Evolutionary conservation across 2,329 filamentous ascomycete genomes (phyloP).

Genomic region (Xylariaceae sp.): DNA sequence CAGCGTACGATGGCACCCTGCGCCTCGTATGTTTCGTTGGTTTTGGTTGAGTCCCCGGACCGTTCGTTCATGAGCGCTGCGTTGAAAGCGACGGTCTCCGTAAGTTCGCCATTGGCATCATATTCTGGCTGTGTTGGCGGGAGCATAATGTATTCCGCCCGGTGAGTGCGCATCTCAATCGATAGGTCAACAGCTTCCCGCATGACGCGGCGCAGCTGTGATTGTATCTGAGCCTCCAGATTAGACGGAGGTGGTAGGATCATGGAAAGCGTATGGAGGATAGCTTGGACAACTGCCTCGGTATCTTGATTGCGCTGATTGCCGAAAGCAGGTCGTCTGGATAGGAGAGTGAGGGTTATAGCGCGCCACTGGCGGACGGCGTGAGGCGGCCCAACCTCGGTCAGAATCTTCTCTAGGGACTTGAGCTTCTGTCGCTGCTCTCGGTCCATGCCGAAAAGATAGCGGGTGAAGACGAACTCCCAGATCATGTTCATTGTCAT

Average conservation of each 20-base stretch:
- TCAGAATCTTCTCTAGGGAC: slow-evolving; percentile 83
- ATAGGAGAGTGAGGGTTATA: slow-evolving; percentile 84
- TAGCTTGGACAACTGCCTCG: slow-evolving; percentile 89
- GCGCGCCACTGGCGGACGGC: slow-evolving; percentile 98
- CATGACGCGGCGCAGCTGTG: slow-evolving; percentile 83
- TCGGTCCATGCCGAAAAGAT: slow-evolving; percentile 97
- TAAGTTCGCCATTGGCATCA: slow-evolving; percentile 85
- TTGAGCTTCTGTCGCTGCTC: slow-evolving; percentile 98
- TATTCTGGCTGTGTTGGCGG: slow-evolving; percentile 93
- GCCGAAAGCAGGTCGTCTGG: slow-evolving; percentile 73
- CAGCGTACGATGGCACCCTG: slow-evolving; percentile 77
- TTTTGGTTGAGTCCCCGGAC: slow-evolving; percentile 57
- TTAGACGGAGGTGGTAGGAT: slow-evolving; percentile 84
- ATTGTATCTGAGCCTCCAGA: slow-evolving; percentile 73
- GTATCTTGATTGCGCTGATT: slow-evolving; percentile 83
- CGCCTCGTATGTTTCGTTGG: slow-evolving; percentile 76
- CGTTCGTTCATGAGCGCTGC: slow-evolving; percentile 92
- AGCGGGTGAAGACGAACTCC: slow-evolving; percentile 97
- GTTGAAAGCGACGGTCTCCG: slow-evolving; percentile 86
- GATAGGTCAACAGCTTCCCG: slow-evolving; percentile 83
- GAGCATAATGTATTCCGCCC: slow-evolving; percentile 97
- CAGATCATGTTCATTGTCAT: slow-evolving; percentile 99
- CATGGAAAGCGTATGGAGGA: slow-evolving; percentile 76
- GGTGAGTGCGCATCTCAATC: slow-evolving; percentile 95
- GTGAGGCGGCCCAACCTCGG: slow-evolving; percentile 77